phyloP scores from a whole-genome alignment of 306 rosid genomes.

The Rubus idaeus region DNA sequence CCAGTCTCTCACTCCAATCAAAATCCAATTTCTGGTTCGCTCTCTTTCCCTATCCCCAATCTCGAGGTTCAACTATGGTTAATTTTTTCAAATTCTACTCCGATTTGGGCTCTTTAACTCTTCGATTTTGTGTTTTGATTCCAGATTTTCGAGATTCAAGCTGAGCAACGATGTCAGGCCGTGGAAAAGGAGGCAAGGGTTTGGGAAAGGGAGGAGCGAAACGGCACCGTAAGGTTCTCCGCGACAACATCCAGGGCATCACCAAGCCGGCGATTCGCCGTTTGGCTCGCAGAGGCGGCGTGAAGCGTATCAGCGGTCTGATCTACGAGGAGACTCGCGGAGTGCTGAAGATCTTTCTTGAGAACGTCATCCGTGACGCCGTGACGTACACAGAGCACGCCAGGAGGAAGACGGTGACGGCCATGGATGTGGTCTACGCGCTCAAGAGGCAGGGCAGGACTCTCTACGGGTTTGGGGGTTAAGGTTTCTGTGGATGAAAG shows the following conservation, averaged over 20 bases:
- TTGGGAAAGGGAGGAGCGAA: slow-evolving; percentile 80
- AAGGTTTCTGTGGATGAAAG: slow-evolving; percentile 34
- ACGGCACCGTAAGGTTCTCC: slow-evolving; percentile 64
- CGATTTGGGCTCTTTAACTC: background rate
- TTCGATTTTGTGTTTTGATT: background rate
- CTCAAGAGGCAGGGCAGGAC: slow-evolving; percentile 76
- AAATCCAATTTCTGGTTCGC: background rate
- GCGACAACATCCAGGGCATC: slow-evolving; percentile 69
- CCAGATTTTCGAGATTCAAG: background rate
- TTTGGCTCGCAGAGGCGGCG: slow-evolving; percentile 68
- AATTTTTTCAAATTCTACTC: background rate
- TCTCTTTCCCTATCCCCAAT: too few relatives aligned
- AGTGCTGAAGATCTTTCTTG: slow-evolving; percentile 64
- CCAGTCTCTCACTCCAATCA: background rate
- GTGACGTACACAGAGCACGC: slow-evolving; percentile 76
- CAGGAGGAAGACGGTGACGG: slow-evolving; percentile 63
- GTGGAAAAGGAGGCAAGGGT: slow-evolving; percentile 77
- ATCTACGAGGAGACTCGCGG: slow-evolving; percentile 74
- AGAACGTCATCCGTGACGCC: slow-evolving; percentile 73
- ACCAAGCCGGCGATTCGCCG: slow-evolving; percentile 68
- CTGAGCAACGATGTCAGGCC: slow-evolving; percentile 46
- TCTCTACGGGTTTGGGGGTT: slow-evolving; percentile 75
- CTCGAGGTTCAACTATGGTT: background rate
- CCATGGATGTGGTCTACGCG: slow-evolving; percentile 69
- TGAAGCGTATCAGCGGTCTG: slow-evolving; percentile 66